A percentile compares a stretch with the other conserved stretches of the same genome.
These are phyloP conservation scores for Boletus pseudopeckii DNA, from an alignment of 768 basidiomycete genomes.

Conservation along the genomic window DNA sequence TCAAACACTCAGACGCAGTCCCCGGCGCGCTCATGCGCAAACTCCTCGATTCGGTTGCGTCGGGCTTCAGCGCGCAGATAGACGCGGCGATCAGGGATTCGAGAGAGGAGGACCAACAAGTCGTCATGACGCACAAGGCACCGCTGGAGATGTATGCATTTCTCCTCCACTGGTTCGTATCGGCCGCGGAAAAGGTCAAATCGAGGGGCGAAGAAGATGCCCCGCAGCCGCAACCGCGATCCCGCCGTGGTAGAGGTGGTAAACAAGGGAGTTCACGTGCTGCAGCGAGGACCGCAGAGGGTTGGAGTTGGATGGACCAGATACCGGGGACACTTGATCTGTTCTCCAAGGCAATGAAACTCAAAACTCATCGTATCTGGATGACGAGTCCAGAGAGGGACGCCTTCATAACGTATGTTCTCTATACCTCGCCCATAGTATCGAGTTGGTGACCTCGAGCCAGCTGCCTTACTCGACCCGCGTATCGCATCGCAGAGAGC, in stretches of 20 bases:
- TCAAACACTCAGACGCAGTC: constrained; percentile 70
- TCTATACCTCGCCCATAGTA: not conserved
- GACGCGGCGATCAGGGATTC: constrained; percentile 69
- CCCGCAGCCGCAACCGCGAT: constrained; percentile 43
- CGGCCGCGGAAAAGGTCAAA: constrained; percentile 75
- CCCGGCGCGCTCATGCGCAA: constrained; percentile 73
- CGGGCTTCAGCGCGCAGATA: constrained; percentile 68
- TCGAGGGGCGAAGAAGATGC: constrained; percentile 46
- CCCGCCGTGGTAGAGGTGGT: constrained; percentile 57
- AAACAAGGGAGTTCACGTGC: constrained; percentile 44
- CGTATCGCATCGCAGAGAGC: constrained; percentile 81
- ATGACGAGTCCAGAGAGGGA: constrained; percentile 83
- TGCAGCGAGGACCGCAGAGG: constrained; percentile 41
- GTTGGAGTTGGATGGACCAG: constrained; percentile 78
- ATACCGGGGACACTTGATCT: constrained; percentile 66
- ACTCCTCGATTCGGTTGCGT: constrained; percentile 81
- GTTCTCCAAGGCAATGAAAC: constrained; percentile 66
- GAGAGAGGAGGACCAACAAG: constrained; percentile 63
- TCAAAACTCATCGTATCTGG: constrained; percentile 83
- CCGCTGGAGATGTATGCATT: constrained; percentile 92
- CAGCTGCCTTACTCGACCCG: constrained; percentile 85
- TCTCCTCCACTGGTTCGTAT: constrained; percentile 87
- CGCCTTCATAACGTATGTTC: constrained; percentile 64
- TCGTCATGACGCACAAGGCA: constrained; percentile 57
- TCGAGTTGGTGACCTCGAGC: constrained; percentile 1